Conservation (phyloP, 2,329 filamentous ascomycete genomes). For the Nigrospora osmanthi region DNA sequence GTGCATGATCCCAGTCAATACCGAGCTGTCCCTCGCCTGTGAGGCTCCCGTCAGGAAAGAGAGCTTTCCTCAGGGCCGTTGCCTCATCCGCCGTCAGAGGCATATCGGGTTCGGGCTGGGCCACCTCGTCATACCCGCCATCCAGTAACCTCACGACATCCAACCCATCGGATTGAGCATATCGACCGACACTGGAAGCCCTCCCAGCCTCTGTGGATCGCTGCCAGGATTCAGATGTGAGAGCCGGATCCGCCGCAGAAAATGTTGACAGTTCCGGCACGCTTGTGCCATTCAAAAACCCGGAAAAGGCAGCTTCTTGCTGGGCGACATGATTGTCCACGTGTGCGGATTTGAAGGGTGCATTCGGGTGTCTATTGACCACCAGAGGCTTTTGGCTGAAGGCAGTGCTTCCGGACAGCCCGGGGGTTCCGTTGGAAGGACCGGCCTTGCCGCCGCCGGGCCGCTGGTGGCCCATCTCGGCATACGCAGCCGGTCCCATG, state of each 20-base stretch:
- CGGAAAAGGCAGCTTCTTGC: constrained; percentile 26
- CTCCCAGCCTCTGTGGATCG: not conserved
- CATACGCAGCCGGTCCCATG: not conserved
- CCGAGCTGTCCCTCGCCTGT: not conserved
- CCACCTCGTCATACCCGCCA: constrained; percentile 11
- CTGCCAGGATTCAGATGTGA: not conserved
- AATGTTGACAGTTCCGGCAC: constrained; percentile 7
- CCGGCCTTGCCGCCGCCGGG: not conserved
- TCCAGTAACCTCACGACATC: constrained; percentile 18
- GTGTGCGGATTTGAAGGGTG: constrained; percentile 17
- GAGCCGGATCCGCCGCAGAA: not conserved
- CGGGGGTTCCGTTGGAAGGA: not conserved
- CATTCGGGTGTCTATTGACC: not conserved
- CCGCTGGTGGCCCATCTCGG: not conserved
- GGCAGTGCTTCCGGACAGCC: not conserved
- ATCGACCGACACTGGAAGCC: not conserved
- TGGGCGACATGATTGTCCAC: constrained; percentile 16
- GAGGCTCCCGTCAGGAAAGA: constrained; percentile 12
- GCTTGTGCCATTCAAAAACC: constrained; percentile 23
- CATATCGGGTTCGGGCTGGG: constrained; percentile 8
- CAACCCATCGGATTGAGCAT: constrained; percentile 13
- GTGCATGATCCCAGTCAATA: constrained; percentile 33
- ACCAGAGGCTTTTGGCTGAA: too few relatives aligned
- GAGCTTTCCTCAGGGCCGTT: constrained; percentile 11
- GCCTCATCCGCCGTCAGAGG: constrained; percentile 10